Conservation (phyloP, 768 basidiomycete species). For the Trametes maxima region DNA sequence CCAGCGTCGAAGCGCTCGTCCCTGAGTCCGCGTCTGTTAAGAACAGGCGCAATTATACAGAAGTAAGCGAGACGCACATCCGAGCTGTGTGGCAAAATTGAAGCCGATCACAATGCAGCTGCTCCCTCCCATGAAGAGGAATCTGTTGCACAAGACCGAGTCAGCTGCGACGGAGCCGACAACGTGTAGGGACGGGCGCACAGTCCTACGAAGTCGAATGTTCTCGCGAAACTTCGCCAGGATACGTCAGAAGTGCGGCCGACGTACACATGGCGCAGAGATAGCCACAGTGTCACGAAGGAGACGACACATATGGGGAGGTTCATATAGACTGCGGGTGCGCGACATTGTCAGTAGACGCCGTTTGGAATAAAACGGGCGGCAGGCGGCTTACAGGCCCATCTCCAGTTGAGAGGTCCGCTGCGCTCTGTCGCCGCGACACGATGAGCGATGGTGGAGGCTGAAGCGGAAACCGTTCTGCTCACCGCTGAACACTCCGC, state of each 20-base stretch:
- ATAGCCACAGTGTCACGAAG: conserved; percentile 54
- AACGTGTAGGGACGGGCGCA: conserved; percentile 40
- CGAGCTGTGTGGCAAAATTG: conserved; percentile 67
- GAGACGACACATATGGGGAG: conserved; percentile 72
- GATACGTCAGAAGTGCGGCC: conserved; percentile 50
- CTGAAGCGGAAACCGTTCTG: conserved; percentile 6
- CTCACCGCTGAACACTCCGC: conserved; percentile 79
- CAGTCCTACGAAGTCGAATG: conserved; percentile 81
- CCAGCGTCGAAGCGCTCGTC: conserved; percentile 61
- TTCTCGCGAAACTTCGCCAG: conserved; percentile 54
- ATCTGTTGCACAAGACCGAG: conserved; percentile 40
- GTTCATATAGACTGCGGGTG: conserved; percentile 74
- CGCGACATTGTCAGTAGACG: not conserved
- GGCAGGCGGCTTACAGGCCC: conserved; percentile 67
- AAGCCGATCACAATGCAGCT: conserved; percentile 77
- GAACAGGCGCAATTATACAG: conserved; percentile 10
- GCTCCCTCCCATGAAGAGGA: conserved; percentile 76
- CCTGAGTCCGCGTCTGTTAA: conserved; percentile 46
- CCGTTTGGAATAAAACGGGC: not conserved
- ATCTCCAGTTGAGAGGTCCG: conserved; percentile 67
- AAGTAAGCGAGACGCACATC: conserved; percentile 54
- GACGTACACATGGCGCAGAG: conserved; percentile 61
- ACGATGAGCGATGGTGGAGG: conserved; percentile 4
- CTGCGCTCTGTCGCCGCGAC: conserved; percentile 16
- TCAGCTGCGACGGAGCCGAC: conserved; percentile 12